Conservation (phyloP, 176 grass and related monocot species). For the Rhynchospora breviuscula region DNA sequence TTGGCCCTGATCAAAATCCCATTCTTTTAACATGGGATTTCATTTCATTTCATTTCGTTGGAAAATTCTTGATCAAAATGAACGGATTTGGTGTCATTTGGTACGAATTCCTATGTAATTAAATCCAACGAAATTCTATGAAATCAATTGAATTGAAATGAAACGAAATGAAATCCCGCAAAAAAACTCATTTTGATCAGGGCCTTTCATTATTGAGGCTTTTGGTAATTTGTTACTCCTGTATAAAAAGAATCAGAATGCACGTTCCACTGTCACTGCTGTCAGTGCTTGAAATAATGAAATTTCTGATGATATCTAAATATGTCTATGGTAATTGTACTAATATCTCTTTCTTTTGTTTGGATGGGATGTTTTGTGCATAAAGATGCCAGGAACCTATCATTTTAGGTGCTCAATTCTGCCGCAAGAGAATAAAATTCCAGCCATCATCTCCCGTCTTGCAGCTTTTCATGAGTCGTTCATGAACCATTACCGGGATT, state of each 20-base stretch:
- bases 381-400: conserved; percentile 60
- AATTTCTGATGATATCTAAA: not conserved
- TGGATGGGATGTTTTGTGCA: not conserved
- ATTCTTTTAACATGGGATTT: too few relatives aligned
- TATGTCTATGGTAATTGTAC: not conserved
- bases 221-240: not conserved
- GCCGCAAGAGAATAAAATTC: conserved; percentile 56
- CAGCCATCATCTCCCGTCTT: conserved; percentile 38
- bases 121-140: too few relatives aligned
- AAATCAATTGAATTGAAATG: too few relatives aligned
- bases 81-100: too few relatives aligned
- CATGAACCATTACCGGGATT: conserved; percentile 45
- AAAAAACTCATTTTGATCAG: too few relatives aligned
- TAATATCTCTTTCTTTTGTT: not conserved
- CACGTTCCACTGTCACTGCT: not conserved
- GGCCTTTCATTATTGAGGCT: not conserved
- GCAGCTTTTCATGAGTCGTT: conserved; percentile 61
- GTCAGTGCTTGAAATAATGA: not conserved
- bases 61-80: too few relatives aligned
- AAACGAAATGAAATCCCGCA: too few relatives aligned
- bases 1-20: too few relatives aligned
- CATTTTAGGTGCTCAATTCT: conserved; percentile 79
- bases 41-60: too few relatives aligned
- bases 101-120: too few relatives aligned
- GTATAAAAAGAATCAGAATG: not conserved